These are phyloP conservation scores for Alternaria dauci DNA, from an alignment of 2,329 filamentous ascomycete genomes.

Conservation along the genomic window DNA sequence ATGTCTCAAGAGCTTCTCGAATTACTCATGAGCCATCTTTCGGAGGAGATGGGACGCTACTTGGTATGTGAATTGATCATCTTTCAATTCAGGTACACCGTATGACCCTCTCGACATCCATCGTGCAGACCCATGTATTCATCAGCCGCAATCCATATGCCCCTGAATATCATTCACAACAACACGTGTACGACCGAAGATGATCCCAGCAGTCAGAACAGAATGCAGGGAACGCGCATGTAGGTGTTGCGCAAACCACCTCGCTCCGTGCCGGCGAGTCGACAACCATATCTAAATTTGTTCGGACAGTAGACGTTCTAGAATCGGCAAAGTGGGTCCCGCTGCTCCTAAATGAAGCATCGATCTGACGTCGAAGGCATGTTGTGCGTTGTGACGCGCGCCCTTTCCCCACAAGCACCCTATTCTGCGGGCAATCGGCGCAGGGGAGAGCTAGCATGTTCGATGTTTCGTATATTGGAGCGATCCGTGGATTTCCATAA, in stretches of 20 bases:
- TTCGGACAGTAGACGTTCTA: not conserved
- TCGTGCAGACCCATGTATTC: too few species aligned
- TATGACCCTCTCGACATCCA: too few species aligned
- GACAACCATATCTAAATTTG: conserved; percentile 2
- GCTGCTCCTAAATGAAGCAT: not conserved
- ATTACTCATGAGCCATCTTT: too few species aligned
- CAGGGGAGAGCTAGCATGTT: conserved; percentile 1
- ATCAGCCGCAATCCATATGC: not conserved
- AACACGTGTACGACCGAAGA: not conserved
- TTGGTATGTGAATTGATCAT: too few species aligned
- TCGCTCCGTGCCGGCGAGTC: not conserved
- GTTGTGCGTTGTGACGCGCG: conserved; percentile 15
- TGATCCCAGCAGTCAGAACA: not conserved
- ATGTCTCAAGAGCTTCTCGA: too few species aligned
- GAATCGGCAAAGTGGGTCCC: not conserved
- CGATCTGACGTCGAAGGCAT: conserved; percentile 9
- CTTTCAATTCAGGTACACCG: too few species aligned
- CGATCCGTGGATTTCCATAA: conserved; percentile 3
- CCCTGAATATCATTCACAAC: not conserved
- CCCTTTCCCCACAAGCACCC: conserved; percentile 16
- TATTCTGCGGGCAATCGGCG: conserved; percentile 7
- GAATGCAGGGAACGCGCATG: not conserved
- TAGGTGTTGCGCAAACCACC: conserved; percentile 1
- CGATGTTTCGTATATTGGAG: not conserved
- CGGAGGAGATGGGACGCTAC: too few species aligned